Evolutionary conservation across 164 flowering plant genomes (phyloP), one percentile per base, ranked within the genome.

Genomic region (Cinnamomum micranthum): DNA sequence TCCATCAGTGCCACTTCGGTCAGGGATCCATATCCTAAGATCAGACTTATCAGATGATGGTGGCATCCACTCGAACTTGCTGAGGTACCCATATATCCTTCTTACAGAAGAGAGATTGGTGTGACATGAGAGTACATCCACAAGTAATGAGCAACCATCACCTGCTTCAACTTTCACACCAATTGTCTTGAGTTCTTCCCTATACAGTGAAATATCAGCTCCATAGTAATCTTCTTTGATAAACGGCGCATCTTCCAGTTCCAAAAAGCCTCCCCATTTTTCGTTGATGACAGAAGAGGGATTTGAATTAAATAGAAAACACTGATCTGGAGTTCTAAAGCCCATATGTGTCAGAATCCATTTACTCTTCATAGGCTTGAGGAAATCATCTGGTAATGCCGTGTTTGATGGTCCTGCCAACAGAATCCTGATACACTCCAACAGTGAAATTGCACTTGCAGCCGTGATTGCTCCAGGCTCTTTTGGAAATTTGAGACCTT

Each of bases 331-430:
- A 3, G 28, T 24, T 47, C 35, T 73, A 41, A 76, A 76, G 25
- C 84, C 84, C 31, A 64, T 51, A 19, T 58, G 35, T 17, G 81
- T 81, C 71, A 74, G 71, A 47, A 81, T 12, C 77, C 79, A 81
- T 24, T 76, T 7, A 76, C 65, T 33, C 22, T 41, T 41, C 47
- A 59, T 23, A 25, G 1, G 17, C 0, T 60, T 60, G 41, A 74
- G 23, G 2, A 74, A 70, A 24, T 70, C 66, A 0, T 20, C 68
- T 47, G 59, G 35, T 27, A 75, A 10, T 41, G 71, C 9, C 15
- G 19, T 23, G 20, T 51, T 20, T 4, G 13, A 25, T 0, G 75
- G 64, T 41, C 23, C 67, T 19, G 28, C 2, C 20, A 68, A 50
- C 11, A 71, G 70, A 67, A 17, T 23, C 51, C 47, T 35, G 24